phyloP scores from a whole-genome alignment of 768 basidiomycete genomes.

The Antrodiella citrinella region DNA sequence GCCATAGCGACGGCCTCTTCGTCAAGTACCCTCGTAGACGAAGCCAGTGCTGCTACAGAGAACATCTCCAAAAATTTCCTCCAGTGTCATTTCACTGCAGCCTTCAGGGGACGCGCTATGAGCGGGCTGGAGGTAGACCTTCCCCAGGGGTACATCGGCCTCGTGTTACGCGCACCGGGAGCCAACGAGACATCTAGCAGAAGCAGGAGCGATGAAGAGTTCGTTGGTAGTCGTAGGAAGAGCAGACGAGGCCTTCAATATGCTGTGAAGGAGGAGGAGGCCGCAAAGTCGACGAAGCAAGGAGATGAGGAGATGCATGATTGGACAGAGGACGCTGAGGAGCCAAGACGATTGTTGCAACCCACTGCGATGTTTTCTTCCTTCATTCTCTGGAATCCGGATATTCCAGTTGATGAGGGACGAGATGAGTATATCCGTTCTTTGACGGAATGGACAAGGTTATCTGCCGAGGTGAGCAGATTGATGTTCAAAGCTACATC shows the following conservation, averaged over 20 bases:
- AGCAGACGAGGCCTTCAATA: conserved; percentile 12
- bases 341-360: conserved; percentile 28
- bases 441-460: conserved; percentile 60
- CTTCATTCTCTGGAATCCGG: conserved; percentile 71
- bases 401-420: conserved; percentile 59
- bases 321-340: conserved; percentile 18
- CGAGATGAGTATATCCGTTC: conserved; percentile 66
- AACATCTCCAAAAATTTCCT: conserved; percentile 10
- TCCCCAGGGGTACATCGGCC: conserved; percentile 60
- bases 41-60: neutral
- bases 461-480: conserved; percentile 51
- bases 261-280: conserved; percentile 14
- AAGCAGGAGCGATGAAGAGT: neutral
- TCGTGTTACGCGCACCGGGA: conserved; percentile 42
- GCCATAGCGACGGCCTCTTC: neutral
- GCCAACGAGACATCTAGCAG: conserved; percentile 3
- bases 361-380: conserved; percentile 52
- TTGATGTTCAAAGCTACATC: neutral
- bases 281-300: conserved; percentile 19
- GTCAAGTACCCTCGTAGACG: neutral
- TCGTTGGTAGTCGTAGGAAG: conserved; percentile 9
- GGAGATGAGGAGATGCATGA: conserved; percentile 13
- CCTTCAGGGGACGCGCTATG: conserved; percentile 71
- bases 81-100: conserved; percentile 39
- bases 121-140: conserved; percentile 56